These are phyloP conservation scores for Lasiodiplodia hormozganensis DNA, from an alignment of 2,329 filamentous ascomycete genomes.

Conservation along the genomic window DNA sequence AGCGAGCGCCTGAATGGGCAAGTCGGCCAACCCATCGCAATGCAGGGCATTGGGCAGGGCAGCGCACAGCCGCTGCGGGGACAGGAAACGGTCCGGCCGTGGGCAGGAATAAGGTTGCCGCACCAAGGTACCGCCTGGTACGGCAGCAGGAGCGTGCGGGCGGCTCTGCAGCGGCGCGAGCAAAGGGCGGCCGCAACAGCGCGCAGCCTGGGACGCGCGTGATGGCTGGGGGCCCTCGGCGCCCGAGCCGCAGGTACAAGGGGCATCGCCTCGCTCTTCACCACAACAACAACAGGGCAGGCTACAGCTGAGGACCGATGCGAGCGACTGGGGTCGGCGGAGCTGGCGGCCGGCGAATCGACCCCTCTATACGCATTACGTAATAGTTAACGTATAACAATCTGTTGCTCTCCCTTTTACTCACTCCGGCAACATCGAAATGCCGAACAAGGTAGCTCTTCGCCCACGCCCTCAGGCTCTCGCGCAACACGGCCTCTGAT, in stretches of 20 bases:
- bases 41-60: conserved; percentile 14
- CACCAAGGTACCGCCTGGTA: conserved; percentile 16
- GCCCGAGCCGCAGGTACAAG: conserved; percentile 8
- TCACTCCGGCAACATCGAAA: conserved; percentile 1
- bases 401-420: background rate
- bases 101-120: conserved; percentile 13
- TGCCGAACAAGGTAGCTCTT: conserved; percentile 26
- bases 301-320: background rate
- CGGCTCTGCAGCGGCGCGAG: background rate
- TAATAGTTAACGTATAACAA: conserved; percentile 2
- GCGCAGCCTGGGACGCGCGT: conserved; percentile 4
- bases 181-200: background rate
- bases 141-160: background rate
- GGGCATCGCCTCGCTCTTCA: conserved; percentile 19
- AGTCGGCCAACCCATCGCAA: conserved; percentile 2
- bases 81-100: conserved; percentile 22
- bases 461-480: background rate
- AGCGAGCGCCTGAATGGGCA: background rate
- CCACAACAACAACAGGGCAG: conserved; percentile 15
- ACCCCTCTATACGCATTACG: conserved; percentile 1
- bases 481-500: conserved; percentile 17
- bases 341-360: background rate
- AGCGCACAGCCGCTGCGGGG: conserved; percentile 14
- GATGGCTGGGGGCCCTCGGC: conserved; percentile 20
- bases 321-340: background rate